Base-by-base conservation (phyloP, 192 early-diverging fungal species). In the Entrophospora sp. region DNA sequence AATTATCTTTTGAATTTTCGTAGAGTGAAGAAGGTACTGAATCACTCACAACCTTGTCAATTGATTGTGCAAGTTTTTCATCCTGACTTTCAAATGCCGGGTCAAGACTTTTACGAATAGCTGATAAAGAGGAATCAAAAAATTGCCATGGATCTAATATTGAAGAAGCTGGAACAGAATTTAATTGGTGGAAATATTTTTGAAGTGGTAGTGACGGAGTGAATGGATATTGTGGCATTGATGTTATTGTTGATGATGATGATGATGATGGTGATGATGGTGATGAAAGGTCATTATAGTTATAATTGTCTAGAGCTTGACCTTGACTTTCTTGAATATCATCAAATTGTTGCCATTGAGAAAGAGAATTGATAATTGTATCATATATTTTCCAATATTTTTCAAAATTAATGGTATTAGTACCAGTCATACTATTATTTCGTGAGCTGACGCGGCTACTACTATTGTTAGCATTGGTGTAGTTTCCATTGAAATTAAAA, bases 361-460 rank as follows among this genome's bases (percentile, higher is more conserved):
- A 25, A 4, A 34, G 35, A 3, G 59, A 25, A 8, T 42, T 12
- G 22, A 34, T 28, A 37, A 77, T 67, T n/a, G 60, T 51, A 46
- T 77, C 69, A 58, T 77, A 66, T 9, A 79, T 70, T n/a, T 40
- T 61, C 68, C 75, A 74, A 28, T 70, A 73, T 27, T 72, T 70
- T 45, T 52, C 69, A 58, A 79, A 72, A 55, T 77, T 72, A 27
- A 79, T 43, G 22, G 61, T 58, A 37, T 36, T 27, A 16, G 13
- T 34, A 20, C 46, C 61, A 24, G 42, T n/a, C 27, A 60, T 42
- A 43, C 58, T 60, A 60, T 60, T 60, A 64, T 45, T 64, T 24
- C 61, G 46, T 34, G 44, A 45, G 13, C 61, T 45, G 5, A 25
- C 25, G 35, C 61, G 61, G 31, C 16, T 34, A 2, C 1, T 34